Evolutionary conservation across 768 basidiomycete species (phyloP).

Genomic region (Podaxis sp.): DNA sequence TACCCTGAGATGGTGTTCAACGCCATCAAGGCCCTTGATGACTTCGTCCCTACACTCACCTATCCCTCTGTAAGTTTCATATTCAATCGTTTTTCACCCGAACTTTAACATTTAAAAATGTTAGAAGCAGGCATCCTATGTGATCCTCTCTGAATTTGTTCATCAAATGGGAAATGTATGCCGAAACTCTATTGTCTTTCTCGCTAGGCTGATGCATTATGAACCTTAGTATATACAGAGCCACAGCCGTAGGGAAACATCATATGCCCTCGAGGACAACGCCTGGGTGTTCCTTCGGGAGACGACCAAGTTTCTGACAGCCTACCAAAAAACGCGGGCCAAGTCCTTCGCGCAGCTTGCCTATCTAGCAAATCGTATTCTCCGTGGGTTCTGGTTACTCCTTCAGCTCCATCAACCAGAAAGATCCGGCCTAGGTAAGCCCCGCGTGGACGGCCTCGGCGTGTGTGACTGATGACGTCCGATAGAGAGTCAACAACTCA

Average conservation of each 20-base stretch:
- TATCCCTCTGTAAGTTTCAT: background rate
- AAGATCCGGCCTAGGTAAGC: background rate
- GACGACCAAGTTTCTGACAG: background rate
- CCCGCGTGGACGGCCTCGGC: background rate
- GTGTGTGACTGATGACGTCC: background rate
- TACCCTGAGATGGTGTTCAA: background rate
- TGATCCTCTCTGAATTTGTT: background rate
- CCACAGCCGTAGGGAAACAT: background rate
- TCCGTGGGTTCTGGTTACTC: slow-evolving; percentile 1
- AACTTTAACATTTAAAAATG: background rate
- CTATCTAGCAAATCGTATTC: background rate
- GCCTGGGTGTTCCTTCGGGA: background rate
- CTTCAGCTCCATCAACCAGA: slow-evolving; percentile 1
- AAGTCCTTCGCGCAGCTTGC: background rate
- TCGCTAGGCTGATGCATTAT: background rate
- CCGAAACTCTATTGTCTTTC: background rate
- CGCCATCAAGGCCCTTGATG: background rate
- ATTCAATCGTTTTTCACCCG: background rate
- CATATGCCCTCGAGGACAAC: background rate
- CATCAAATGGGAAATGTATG: background rate
- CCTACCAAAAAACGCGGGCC: background rate
- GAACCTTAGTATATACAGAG: background rate
- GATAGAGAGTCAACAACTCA: background rate
- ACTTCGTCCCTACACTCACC: background rate
- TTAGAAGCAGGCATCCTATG: background rate